Percentiles rank a stretch among this genome's conserved stretches.
These are phyloP conservation scores for Loxodes magnus DNA, from an alignment of 73 alveolate species.

Conservation along the genomic window DNA sequence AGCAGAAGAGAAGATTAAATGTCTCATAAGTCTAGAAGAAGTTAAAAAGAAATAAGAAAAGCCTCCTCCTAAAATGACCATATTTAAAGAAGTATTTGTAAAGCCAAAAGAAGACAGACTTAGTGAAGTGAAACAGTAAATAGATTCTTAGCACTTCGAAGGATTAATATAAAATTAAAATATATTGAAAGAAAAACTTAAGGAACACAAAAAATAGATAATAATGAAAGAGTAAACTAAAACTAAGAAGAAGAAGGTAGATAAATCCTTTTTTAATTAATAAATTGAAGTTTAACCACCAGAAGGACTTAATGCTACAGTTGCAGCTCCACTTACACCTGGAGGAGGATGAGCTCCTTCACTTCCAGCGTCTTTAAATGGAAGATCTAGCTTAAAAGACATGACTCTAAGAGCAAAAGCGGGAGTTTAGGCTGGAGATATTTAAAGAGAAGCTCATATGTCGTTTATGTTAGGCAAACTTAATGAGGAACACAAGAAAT, in stretches of 20 bases:
- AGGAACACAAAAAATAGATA: neutral
- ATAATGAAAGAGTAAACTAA: neutral
- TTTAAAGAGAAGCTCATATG: conserved; percentile 95
- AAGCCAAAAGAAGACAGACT: conserved; percentile 15
- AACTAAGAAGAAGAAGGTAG: no score
- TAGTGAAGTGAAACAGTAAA: neutral
- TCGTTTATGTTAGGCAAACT: conserved; percentile 90
- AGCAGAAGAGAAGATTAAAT: no score
- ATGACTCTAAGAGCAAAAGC: conserved; percentile 92
- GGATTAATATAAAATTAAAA: neutral
- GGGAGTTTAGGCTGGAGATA: conserved; percentile 94
- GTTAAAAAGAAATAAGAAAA: no score
- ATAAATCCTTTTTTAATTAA: conserved; percentile 74
- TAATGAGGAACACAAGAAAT: conserved; percentile 86
- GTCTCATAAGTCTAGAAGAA: no score
- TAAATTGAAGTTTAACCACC: conserved; percentile 96
- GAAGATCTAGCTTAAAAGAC: conserved; percentile 84
- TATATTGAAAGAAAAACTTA: neutral
- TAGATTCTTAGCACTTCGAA: neutral
- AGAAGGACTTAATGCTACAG: conserved; percentile 87
- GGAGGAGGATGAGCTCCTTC: conserved; percentile 98
- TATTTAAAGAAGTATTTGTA: conserved; percentile 11
- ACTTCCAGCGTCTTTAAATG: conserved; percentile 69
- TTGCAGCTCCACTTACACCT: conserved; percentile 89
- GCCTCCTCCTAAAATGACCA: conserved; percentile 6